Evolutionary conservation across 2,329 filamentous ascomycete genomes (phyloP).

Genomic region (Monosporascus sp.): DNA sequence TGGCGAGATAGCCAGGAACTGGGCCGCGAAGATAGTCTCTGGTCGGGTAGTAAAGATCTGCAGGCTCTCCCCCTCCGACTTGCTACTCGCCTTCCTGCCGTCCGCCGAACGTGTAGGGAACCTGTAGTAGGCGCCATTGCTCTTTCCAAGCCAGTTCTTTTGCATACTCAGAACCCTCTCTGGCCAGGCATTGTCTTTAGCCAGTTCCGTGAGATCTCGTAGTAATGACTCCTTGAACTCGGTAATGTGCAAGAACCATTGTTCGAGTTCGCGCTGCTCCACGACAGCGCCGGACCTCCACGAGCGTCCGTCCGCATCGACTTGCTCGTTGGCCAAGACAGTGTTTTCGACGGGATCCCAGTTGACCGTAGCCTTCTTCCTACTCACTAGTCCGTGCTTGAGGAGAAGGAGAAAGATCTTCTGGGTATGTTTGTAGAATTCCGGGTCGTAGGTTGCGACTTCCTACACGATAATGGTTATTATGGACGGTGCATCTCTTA

Average conservation of each 20-base stretch:
- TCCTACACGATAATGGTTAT: constrained; percentile 48
- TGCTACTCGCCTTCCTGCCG: constrained; percentile 25
- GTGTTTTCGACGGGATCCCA: constrained; percentile 88
- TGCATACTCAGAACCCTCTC: constrained; percentile 80
- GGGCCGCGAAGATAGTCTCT: constrained; percentile 81
- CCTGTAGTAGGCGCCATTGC: constrained; percentile 63
- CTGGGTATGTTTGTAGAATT: constrained; percentile 87
- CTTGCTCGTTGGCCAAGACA: constrained; percentile 87
- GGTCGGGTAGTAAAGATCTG: constrained; percentile 80
- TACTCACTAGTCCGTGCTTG: constrained; percentile 72
- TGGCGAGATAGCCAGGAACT: constrained; percentile 75
- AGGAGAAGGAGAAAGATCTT: constrained; percentile 75
- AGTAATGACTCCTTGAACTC: constrained; percentile 69
- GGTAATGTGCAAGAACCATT: constrained; percentile 88
- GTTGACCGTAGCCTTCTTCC: constrained; percentile 78
- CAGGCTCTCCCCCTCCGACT: constrained; percentile 39
- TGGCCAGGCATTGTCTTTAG: constrained; percentile 65
- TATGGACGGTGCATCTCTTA: constrained; percentile 5
- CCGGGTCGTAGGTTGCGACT: constrained; percentile 75
- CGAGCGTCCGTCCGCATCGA: constrained; percentile 77
- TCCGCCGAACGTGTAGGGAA: constrained; percentile 54
- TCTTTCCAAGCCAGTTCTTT: constrained; percentile 82
- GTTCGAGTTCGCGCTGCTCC: constrained; percentile 70
- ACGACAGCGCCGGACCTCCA: constrained; percentile 86
- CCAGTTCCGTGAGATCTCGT: constrained; percentile 62